These are phyloP conservation scores for Porodaedalea pini DNA, from an alignment of 1,284 basidiomycete genomes.

Conservation along the genomic window DNA sequence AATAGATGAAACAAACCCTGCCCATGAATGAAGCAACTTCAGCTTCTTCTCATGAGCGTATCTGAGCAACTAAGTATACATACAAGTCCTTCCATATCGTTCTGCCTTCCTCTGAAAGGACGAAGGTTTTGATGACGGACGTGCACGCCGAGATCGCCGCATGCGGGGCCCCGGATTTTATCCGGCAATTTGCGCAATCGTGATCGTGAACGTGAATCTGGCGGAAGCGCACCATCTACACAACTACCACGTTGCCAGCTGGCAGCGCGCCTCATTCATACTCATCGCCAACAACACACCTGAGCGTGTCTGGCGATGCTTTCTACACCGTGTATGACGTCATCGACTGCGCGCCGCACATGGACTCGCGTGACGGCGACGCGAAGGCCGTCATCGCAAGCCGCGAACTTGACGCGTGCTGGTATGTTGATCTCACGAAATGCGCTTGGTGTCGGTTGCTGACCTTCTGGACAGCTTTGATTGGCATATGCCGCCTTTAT, in stretches of 20 bases:
- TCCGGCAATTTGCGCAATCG: not conserved
- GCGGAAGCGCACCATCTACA: not conserved
- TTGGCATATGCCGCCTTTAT: constrained; percentile 7
- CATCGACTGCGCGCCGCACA: not conserved
- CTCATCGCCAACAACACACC: not conserved
- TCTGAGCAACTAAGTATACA: no score
- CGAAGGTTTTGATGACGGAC: not conserved
- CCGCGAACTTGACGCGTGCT: not conserved
- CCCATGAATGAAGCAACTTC: no score
- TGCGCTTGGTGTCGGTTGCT: not conserved
- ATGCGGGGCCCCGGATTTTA: not conserved
- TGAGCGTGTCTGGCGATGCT: not conserved
- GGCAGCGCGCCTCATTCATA: not conserved
- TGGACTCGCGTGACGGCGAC: not conserved
- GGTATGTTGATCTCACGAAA: not conserved
- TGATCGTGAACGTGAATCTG: not conserved
- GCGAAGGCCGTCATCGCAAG: not conserved
- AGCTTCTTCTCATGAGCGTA: no score
- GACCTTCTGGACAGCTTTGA: not conserved
- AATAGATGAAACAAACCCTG: no score
- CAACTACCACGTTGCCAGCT: not conserved
- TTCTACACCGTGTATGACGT: not conserved
- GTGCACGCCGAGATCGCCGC: not conserved
- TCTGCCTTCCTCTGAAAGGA: no score
- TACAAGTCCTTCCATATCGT: no score